phyloP scores from a whole-genome alignment of 225 moss, liverwort and hornwort species.

The Asterella californica region DNA sequence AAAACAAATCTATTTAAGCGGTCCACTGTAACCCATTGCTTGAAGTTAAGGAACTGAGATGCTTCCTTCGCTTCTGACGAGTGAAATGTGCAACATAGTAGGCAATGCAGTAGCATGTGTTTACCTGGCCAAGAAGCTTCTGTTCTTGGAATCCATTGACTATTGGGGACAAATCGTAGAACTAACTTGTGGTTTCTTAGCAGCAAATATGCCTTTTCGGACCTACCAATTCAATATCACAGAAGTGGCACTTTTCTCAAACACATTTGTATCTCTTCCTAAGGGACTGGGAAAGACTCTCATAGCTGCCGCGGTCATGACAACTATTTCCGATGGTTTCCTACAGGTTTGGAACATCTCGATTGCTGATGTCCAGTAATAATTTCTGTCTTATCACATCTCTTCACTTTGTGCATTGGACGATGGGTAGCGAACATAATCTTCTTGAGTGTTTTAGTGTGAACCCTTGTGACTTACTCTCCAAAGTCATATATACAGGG shows the following conservation, averaged over 20 bases:
- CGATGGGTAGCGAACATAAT: not conserved
- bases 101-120: not conserved
- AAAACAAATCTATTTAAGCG: not conserved
- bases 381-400: too few relatives aligned
- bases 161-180: not conserved
- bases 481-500: constrained; percentile 46
- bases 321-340: constrained; percentile 97
- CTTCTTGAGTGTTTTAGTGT: not conserved
- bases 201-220: constrained; percentile 85
- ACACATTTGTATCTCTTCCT: constrained; percentile 92
- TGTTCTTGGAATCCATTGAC: not conserved
- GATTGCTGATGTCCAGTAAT: too few relatives aligned
- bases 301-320: constrained; percentile 96
- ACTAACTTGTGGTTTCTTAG: constrained; percentile 20
- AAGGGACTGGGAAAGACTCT: constrained; percentile 95
- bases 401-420: not conserved
- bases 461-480: not conserved
- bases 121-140: too few relatives aligned
- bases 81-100: too few relatives aligned
- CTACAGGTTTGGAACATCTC: constrained; percentile 64
- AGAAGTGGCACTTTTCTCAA: constrained; percentile 77
- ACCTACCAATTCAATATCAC: constrained; percentile 83
- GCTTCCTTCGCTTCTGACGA: not conserved
- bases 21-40: not conserved
- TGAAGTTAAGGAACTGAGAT: not conserved